phyloP scores from a whole-genome alignment of 106 monocot species.

The Dendrobium nobile region DNA sequence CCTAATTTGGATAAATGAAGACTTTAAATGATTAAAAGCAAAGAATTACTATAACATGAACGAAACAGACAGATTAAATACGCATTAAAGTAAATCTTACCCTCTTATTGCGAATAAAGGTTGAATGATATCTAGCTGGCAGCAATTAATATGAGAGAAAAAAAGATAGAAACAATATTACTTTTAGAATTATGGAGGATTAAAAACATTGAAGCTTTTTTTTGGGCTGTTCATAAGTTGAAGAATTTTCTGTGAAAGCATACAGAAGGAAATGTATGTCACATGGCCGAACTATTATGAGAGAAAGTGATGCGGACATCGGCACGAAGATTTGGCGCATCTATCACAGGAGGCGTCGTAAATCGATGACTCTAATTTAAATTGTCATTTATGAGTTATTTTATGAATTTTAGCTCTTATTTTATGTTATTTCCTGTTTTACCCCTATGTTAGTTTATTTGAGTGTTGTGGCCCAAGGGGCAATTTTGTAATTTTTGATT shows the following conservation, averaged over 20 bases:
- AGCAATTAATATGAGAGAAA: neutral
- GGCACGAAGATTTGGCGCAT: too few relatives aligned
- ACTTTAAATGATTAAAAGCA: neutral
- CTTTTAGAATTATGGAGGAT: neutral
- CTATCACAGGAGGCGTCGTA: too few relatives aligned
- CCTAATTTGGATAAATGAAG: neutral
- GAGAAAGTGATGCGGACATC: too few relatives aligned
- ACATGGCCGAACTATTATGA: neutral
- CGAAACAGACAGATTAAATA: neutral
- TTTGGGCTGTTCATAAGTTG: neutral
- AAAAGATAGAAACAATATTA: neutral
- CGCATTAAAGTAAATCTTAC: neutral
- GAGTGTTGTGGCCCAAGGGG: too few relatives aligned
- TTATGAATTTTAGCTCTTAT: too few relatives aligned
- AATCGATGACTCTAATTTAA: too few relatives aligned
- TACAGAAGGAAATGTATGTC: neutral
- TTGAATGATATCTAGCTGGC: neutral
- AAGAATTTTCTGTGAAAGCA: neutral
- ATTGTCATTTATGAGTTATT: too few relatives aligned
- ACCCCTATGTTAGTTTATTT: too few relatives aligned
- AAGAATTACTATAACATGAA: neutral
- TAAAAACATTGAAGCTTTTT: neutral
- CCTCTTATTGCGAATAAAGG: neutral
- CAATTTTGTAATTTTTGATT: too few relatives aligned
- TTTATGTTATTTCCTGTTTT: too few relatives aligned